A percentile compares a stretch with the other conserved stretches of the same genome.
Evolutionary conservation across 2,329 filamentous ascomycete species (phyloP).

Genomic region (Alternaria alternata): DNA sequence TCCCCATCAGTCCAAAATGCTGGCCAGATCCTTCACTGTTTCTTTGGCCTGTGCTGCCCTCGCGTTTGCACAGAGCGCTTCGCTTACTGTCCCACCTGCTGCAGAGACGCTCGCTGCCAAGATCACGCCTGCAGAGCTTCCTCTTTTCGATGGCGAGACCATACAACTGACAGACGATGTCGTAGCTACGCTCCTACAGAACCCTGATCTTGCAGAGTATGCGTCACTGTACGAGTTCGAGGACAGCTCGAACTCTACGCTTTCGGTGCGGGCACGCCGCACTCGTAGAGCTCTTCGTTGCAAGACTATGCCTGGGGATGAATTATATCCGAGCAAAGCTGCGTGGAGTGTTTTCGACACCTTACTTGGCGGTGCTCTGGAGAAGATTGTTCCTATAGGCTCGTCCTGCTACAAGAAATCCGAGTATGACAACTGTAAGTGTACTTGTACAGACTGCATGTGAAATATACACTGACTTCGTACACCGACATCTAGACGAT

Average conservation of each 20-base stretch:
- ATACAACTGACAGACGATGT: constrained; percentile 39
- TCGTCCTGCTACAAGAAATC: constrained; percentile 41
- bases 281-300: constrained; percentile 25
- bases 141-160: constrained; percentile 31
- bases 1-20: constrained; percentile 21
- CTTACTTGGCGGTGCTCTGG: constrained; percentile 35
- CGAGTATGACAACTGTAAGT: constrained; percentile 33
- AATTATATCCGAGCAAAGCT: constrained; percentile 29
- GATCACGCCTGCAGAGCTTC: constrained; percentile 29
- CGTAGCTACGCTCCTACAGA: constrained; percentile 26
- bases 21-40: constrained; percentile 21
- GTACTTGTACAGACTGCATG: no score
- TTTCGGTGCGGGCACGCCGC: constrained; percentile 16
- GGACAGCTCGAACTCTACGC: constrained; percentile 24
- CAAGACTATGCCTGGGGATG: constrained; percentile 43
- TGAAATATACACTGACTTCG: no score
- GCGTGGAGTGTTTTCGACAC: constrained; percentile 33
- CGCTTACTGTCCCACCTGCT: constrained; percentile 34
- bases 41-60: constrained; percentile 26
- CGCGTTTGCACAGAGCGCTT: constrained; percentile 25
- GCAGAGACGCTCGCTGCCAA: constrained; percentile 32
- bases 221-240: constrained; percentile 50
- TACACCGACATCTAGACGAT: constrained; percentile 16
- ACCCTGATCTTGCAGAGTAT: constrained; percentile 27
- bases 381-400: constrained; percentile 38